A percentile compares a stretch with the other conserved stretches of the same genome.
Evolutionary conservation across 257 asterid genomes (phyloP).

Genomic region (Datura wrightii): DNA sequence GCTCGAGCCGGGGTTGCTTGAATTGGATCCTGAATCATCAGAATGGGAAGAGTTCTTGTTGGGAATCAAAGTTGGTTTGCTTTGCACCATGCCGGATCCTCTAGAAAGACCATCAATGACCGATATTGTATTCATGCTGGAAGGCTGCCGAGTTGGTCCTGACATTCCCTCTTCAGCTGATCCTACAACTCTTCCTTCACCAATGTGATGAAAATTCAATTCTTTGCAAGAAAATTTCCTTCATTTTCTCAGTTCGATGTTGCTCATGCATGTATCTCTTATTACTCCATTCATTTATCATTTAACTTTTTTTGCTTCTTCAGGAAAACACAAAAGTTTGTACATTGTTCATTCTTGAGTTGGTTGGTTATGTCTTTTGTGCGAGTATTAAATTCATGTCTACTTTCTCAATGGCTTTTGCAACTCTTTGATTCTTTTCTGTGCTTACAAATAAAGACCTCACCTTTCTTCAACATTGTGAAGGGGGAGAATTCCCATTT

Average conservation of each 20-base stretch:
- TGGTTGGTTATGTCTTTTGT: neutral
- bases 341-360: neutral
- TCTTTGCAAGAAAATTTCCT: slow-evolving; percentile 53
- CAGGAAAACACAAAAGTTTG: neutral
- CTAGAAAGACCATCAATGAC: slow-evolving; percentile 71
- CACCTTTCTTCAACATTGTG: neutral
- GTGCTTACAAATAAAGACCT: neutral
- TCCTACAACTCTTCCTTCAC: slow-evolving; percentile 72
- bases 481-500: neutral
- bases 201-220: slow-evolving; percentile 63
- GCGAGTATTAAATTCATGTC: neutral
- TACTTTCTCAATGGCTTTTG: neutral
- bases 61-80: slow-evolving; percentile 76
- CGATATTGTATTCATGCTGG: slow-evolving; percentile 77
- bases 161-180: slow-evolving; percentile 68
- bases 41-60: slow-evolving; percentile 86
- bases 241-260: slow-evolving; percentile 2
- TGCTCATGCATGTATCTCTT: neutral
- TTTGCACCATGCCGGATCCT: slow-evolving; percentile 76
- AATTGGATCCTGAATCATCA: slow-evolving; percentile 78
- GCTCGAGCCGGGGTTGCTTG: slow-evolving; percentile 78
- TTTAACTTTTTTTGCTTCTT: neutral
- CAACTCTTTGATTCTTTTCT: neutral
- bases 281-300: neutral
- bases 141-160: slow-evolving; percentile 76